These are phyloP conservation scores for Fusarium bulbicola DNA, from an alignment of 2,329 filamentous ascomycete species.

Conservation along the genomic window DNA sequence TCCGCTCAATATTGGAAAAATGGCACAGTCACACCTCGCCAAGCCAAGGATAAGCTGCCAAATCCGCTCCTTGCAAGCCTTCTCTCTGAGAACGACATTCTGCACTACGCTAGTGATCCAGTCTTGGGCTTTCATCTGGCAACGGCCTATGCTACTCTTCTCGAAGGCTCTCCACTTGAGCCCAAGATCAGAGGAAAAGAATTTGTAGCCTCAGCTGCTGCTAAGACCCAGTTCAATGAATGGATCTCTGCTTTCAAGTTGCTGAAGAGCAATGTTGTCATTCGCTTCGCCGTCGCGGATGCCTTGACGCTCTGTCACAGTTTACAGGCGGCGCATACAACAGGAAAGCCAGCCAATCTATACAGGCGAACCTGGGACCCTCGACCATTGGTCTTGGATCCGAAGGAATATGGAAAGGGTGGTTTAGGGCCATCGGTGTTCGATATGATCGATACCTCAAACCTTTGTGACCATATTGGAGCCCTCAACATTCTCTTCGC, in stretches of 20 bases:
- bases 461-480: slow-evolving; percentile 53
- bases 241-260: slow-evolving; percentile 56
- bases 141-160: slow-evolving; percentile 52
- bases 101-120: slow-evolving; percentile 62
- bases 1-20: slow-evolving; percentile 49
- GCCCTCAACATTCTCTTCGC: slow-evolving; percentile 53
- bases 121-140: slow-evolving; percentile 67
- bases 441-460: slow-evolving; percentile 65
- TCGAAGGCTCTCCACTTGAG: slow-evolving; percentile 51
- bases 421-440: slow-evolving; percentile 55
- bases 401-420: slow-evolving; percentile 49
- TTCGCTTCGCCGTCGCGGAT: slow-evolving; percentile 61
- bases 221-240: slow-evolving; percentile 55
- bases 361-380: slow-evolving; percentile 54
- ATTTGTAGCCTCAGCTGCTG: slow-evolving; percentile 46
- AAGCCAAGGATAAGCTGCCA: slow-evolving; percentile 32
- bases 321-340: slow-evolving; percentile 53
- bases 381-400: slow-evolving; percentile 53
- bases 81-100: slow-evolving; percentile 45
- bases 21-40: slow-evolving; percentile 43
- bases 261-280: slow-evolving; percentile 42
- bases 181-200: slow-evolving; percentile 19
- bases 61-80: slow-evolving; percentile 58
- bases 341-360: slow-evolving; percentile 49
- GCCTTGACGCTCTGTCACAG: slow-evolving; percentile 61